Conservation (phyloP, 2,329 filamentous ascomycete genomes). For the Hymenoscyphus repandus region DNA sequence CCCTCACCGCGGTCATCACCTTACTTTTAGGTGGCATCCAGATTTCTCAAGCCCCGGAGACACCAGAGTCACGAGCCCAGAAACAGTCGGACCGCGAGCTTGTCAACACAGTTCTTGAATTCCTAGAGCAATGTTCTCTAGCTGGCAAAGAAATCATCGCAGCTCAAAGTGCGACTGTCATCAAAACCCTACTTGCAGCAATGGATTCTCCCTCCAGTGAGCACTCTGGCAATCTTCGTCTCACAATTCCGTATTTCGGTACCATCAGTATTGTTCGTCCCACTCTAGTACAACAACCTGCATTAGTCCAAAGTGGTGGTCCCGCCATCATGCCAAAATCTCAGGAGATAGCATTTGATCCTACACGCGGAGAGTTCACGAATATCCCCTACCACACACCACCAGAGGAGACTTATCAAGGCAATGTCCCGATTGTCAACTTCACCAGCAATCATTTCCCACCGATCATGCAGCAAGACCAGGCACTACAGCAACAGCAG, state of each 20-base stretch:
- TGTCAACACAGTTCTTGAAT: conserved; percentile 20
- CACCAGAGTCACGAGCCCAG: conserved; percentile 12
- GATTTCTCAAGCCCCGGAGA: conserved; percentile 10
- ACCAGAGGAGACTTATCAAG: background rate
- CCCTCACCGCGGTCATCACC: conserved; percentile 27
- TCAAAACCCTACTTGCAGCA: conserved; percentile 24
- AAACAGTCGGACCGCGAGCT: conserved; percentile 19
- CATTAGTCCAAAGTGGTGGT: background rate
- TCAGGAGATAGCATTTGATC: background rate
- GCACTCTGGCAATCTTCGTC: conserved; percentile 21
- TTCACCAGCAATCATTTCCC: conserved; percentile 23
- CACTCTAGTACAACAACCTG: background rate
- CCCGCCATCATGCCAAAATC: background rate
- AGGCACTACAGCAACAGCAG: conserved; percentile 2
- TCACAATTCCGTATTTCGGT: conserved; percentile 31
- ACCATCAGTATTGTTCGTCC: conserved; percentile 26
- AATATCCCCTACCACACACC: background rate
- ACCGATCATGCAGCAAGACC: conserved; percentile 10
- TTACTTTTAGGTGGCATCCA: conserved; percentile 26
- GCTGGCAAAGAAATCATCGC: conserved; percentile 21
- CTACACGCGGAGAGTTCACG: conserved; percentile 3
- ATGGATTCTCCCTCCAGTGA: conserved; percentile 17
- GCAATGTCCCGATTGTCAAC: conserved; percentile 17
- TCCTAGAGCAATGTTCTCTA: conserved; percentile 19
- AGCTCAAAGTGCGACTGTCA: conserved; percentile 26